phyloP scores from a whole-genome alignment of 75 land plant genomes.

The Selaginella moellendorffii region DNA sequence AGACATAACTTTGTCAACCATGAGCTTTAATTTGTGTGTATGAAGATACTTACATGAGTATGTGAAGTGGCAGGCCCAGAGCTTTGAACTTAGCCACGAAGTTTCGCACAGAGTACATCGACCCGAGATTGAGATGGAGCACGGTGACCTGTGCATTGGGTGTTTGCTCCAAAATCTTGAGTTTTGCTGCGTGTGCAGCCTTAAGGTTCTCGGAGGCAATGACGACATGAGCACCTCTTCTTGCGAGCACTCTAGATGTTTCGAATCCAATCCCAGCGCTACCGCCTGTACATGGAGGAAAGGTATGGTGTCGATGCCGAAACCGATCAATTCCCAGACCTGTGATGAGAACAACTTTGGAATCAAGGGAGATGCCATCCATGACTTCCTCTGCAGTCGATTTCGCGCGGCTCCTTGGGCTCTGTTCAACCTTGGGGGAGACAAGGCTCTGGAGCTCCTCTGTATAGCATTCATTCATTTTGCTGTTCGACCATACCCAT shows the following conservation, averaged over 20 bases:
- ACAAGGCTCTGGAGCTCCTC: no score
- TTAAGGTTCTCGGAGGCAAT: not conserved
- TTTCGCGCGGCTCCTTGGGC: conserved; percentile 17
- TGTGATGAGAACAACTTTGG: conserved; percentile 59
- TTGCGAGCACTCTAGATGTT: not conserved
- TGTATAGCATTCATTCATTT: not conserved
- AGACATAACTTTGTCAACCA: not conserved
- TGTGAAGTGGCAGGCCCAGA: conserved; percentile 46
- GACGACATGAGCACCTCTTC: not conserved
- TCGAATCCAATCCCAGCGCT: not conserved
- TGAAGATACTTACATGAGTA: conserved; percentile 42
- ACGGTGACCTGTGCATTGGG: conserved; percentile 24
- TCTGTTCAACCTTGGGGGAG: not conserved
- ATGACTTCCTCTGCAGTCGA: conserved; percentile 81
- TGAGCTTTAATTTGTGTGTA: not conserved
- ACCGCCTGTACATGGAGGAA: not conserved
- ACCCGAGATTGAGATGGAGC: conserved; percentile 56
- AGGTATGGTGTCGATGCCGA: not conserved
- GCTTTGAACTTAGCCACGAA: conserved; percentile 44
- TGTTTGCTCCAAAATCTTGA: conserved; percentile 8
- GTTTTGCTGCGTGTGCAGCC: conserved; percentile 5
- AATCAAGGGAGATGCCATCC: conserved; percentile 20
- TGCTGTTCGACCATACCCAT: not conserved
- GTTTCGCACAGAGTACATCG: conserved; percentile 38
- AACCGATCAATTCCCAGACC: conserved; percentile 62